Conservation (phyloP, 1,284 basidiomycete genomes). For the Cerrena zonata region DNA sequence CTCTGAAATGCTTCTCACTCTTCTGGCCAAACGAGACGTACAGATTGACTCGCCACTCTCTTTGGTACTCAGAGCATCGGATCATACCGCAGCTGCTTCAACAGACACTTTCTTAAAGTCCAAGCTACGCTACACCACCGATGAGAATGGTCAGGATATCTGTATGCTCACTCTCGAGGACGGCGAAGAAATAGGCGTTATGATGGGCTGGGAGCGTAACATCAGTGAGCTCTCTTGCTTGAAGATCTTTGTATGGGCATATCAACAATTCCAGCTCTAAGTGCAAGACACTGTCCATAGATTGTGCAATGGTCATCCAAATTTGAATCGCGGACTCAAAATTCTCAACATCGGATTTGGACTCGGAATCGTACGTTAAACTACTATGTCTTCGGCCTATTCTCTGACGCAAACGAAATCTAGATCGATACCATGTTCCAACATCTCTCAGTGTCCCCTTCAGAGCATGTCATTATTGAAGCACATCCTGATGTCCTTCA, state of each 20-base stretch:
- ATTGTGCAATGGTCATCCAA: constrained; percentile 52
- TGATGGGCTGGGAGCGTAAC: constrained; percentile 92
- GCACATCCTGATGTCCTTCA: constrained; percentile 87
- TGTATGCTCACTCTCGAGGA: constrained; percentile 70
- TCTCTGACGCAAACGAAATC: constrained; percentile 14
- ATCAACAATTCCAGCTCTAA: constrained; percentile 30
- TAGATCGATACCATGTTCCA: constrained; percentile 85
- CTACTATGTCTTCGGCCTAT: constrained; percentile 13
- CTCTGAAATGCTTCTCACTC: constrained; percentile 63
- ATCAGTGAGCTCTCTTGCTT: constrained; percentile 52
- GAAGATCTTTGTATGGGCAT: background rate
- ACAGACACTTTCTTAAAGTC: constrained; percentile 74
- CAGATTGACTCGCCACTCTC: constrained; percentile 35
- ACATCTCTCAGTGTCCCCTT: constrained; percentile 51
- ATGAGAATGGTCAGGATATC: constrained; percentile 75
- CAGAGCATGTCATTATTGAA: constrained; percentile 88
- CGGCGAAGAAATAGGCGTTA: constrained; percentile 75
- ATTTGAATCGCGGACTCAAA: constrained; percentile 46
- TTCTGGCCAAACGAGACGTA: constrained; percentile 44
- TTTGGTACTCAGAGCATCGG: constrained; percentile 50
- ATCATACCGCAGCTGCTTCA: constrained; percentile 67
- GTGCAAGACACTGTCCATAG: constrained; percentile 65
- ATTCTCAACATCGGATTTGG: constrained; percentile 93
- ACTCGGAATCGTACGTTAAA: constrained; percentile 76
- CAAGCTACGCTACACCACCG: constrained; percentile 64